phyloP scores from a whole-genome alignment of 106 monocot genomes.

The Dendrobium officinale region DNA sequence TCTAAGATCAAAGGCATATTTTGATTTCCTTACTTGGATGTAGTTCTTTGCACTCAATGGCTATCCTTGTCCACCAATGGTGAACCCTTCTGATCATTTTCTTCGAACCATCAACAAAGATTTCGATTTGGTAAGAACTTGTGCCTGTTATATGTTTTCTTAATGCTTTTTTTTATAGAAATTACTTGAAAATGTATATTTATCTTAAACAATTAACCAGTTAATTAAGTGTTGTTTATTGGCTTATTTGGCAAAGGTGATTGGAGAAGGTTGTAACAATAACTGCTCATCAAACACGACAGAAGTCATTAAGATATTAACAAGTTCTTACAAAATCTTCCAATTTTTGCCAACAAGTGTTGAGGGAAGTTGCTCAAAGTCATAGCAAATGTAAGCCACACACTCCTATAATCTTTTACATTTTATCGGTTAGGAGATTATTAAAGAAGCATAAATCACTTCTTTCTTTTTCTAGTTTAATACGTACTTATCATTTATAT shows the following conservation, averaged over 20 bases:
- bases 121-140: constrained; percentile 24
- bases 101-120: constrained; percentile 51
- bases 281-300: not conserved
- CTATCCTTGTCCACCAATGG: constrained; percentile 32
- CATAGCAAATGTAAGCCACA: constrained; percentile 3
- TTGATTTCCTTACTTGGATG: not conserved
- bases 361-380: constrained; percentile 9
- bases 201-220: no score
- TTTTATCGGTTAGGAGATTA: not conserved
- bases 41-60: constrained; percentile 40
- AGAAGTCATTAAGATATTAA: constrained; percentile 18
- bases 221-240: not conserved
- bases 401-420: no score
- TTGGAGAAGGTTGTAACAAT: not conserved
- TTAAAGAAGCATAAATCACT: no score
- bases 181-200: no score
- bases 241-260: not conserved
- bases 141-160: not conserved
- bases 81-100: constrained; percentile 43
- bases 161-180: no score
- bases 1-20: no score
- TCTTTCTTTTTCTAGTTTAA: no score
- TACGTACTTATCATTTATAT: no score
- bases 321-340: constrained; percentile 14
- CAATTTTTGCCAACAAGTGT: not conserved